Percentiles rank a stretch among this genome's conserved stretches.
Evolutionary conservation across 768 basidiomycete genomes (phyloP).

Genomic region (Pholiota conissans): DNA sequence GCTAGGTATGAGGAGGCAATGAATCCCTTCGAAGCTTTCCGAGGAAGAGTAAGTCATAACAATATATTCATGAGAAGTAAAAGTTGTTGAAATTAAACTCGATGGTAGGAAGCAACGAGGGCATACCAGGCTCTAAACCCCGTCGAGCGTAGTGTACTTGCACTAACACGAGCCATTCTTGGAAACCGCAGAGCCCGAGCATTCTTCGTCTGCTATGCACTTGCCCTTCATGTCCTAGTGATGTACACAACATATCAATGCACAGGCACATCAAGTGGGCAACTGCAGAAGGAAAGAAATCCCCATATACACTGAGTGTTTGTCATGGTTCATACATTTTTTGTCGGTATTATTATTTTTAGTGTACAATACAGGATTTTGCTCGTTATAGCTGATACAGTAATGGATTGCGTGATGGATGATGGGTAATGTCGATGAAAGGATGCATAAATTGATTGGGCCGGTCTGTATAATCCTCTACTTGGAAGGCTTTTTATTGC

Average conservation of each 20-base stretch:
- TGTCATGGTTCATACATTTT: neutral
- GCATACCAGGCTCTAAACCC: slow-evolving; percentile 92
- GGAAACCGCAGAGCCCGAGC: slow-evolving; percentile 89
- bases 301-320: slow-evolving; percentile 34
- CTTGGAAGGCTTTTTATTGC: slow-evolving; percentile 34
- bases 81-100: neutral
- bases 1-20: slow-evolving; percentile 94
- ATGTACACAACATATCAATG: slow-evolving; percentile 80
- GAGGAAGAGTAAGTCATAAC: slow-evolving; percentile 73
- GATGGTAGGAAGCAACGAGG: slow-evolving; percentile 83
- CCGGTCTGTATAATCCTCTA: slow-evolving; percentile 5
- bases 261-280: slow-evolving; percentile 48
- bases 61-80: neutral
- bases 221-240: slow-evolving; percentile 77
- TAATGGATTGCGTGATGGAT: slow-evolving; percentile 6
- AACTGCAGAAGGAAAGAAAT: slow-evolving; percentile 51
- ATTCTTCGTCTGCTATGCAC: slow-evolving; percentile 86
- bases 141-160: slow-evolving; percentile 84
- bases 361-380: slow-evolving; percentile 23
- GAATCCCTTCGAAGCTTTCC: slow-evolving; percentile 98
- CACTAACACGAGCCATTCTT: slow-evolving; percentile 81
- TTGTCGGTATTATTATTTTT: slow-evolving; percentile 25
- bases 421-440: no score
- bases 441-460: neutral
- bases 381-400: slow-evolving; percentile 11